These are phyloP conservation scores for Linanthus parryae DNA, from an alignment of 148 eudicot species.

Conservation along the genomic window DNA sequence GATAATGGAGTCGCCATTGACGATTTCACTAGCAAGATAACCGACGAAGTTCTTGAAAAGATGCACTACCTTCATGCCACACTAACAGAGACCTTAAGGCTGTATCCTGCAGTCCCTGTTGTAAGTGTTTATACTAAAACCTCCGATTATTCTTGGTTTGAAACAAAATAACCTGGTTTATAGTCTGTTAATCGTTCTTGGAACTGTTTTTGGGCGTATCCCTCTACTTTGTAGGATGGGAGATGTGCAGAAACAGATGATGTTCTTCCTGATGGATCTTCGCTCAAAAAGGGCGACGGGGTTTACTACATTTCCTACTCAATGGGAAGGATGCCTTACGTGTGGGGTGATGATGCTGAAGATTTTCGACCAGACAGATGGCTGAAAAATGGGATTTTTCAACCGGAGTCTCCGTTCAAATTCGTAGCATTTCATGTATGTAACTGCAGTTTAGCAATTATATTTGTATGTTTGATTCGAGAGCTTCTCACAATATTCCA, in stretches of 20 bases:
- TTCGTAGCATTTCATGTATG: slow-evolving; percentile 72
- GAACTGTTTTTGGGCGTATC: no score
- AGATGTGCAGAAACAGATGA: slow-evolving; percentile 37
- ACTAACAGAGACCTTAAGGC: slow-evolving; percentile 56
- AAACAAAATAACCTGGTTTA: no score
- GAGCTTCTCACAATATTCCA: no score
- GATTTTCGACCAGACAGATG: slow-evolving; percentile 72
- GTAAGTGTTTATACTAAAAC: no score
- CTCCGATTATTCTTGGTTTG: no score
- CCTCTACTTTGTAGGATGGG: no score
- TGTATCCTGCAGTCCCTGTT: slow-evolving; percentile 54
- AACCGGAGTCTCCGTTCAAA: slow-evolving; percentile 65
- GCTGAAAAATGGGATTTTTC: slow-evolving; percentile 66
- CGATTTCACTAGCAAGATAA: slow-evolving; percentile 26
- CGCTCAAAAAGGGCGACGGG: slow-evolving; percentile 65
- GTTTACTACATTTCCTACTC: slow-evolving; percentile 72
- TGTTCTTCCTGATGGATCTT: slow-evolving; percentile 64
- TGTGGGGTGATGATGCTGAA: slow-evolving; percentile 82
- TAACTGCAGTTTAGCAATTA: not conserved
- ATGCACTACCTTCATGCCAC: slow-evolving; percentile 64
- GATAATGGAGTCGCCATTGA: slow-evolving; percentile 15
- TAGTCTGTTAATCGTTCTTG: no score
- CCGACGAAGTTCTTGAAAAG: slow-evolving; percentile 43
- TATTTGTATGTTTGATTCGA: no score
- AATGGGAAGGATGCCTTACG: slow-evolving; percentile 75